Evolutionary conservation across 768 basidiomycete species (phyloP).

Genomic region (Trichaptum fuscoviolaceum): DNA sequence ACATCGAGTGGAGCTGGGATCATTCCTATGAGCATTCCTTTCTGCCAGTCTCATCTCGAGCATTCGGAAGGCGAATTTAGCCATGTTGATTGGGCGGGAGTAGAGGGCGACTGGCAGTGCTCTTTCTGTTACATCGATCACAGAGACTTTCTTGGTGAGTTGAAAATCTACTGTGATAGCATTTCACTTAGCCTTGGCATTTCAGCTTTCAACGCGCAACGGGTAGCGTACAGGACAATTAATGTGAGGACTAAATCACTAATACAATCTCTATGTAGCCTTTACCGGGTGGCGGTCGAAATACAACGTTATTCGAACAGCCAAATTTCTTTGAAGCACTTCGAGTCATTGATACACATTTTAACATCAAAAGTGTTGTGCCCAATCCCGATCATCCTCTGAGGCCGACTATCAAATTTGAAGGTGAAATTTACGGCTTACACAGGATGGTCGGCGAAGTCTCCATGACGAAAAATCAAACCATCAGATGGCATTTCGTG

Average conservation of each 20-base stretch:
- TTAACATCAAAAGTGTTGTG: constrained; percentile 37
- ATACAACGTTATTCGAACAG: constrained; percentile 45
- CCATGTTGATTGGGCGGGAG: constrained; percentile 51
- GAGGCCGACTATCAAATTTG: constrained; percentile 49
- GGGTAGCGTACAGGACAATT: neutral
- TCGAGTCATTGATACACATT: constrained; percentile 40
- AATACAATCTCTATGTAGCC: neutral
- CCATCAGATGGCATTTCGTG: constrained; percentile 63
- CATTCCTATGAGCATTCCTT: constrained; percentile 33
- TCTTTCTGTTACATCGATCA: constrained; percentile 71
- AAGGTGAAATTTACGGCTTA: constrained; percentile 44
- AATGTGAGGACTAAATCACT: neutral
- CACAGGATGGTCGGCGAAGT: constrained; percentile 48
- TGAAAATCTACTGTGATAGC: neutral
- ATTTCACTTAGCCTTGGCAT: neutral
- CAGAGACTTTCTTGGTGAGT: constrained; percentile 56
- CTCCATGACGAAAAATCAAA: constrained; percentile 49
- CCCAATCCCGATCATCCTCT: constrained; percentile 43
- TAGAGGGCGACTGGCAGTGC: constrained; percentile 55
- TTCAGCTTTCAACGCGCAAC: neutral
- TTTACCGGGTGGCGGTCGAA: constrained; percentile 24
- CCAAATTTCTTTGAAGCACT: constrained; percentile 48
- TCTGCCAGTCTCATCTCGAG: constrained; percentile 11
- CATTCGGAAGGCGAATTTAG: constrained; percentile 29
- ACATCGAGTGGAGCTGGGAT: constrained; percentile 44